Percentiles rank a stretch among this genome's conserved stretches.
phyloP scores from a whole-genome alignment of 2,329 filamentous ascomycete species.

The Verticillium longisporum region DNA sequence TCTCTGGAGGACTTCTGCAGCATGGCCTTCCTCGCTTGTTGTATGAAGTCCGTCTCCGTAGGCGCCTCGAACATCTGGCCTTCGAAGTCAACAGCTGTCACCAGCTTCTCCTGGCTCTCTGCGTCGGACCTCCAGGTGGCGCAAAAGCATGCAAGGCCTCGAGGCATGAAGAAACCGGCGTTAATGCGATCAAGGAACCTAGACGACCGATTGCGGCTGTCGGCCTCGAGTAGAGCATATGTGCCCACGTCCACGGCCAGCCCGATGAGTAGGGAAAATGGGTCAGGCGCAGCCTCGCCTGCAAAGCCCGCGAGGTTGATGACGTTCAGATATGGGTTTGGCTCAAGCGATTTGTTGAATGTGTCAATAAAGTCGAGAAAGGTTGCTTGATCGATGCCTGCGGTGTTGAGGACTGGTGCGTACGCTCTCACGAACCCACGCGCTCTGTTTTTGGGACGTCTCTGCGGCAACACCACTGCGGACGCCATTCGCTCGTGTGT shows the following conservation, averaged over 20 bases:
- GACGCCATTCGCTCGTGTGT: constrained; percentile 20
- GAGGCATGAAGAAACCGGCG: constrained; percentile 47
- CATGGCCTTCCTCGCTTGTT: background rate
- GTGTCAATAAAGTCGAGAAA: constrained; percentile 42
- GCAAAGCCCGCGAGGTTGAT: constrained; percentile 33
- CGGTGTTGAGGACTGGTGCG: constrained; percentile 36
- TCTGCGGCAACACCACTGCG: constrained; percentile 45
- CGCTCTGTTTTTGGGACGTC: constrained; percentile 37
- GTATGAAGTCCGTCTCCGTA: background rate
- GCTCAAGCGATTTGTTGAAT: constrained; percentile 32
- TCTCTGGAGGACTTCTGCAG: background rate
- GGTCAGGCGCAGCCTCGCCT: constrained; percentile 28
- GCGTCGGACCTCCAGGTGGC: constrained; percentile 43
- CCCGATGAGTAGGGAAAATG: constrained; percentile 33
- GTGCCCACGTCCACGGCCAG: constrained; percentile 35
- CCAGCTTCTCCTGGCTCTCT: constrained; percentile 12
- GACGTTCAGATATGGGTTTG: constrained; percentile 26
- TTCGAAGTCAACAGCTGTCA: constrained; percentile 24
- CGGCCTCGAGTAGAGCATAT: constrained; percentile 30
- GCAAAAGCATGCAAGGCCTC: constrained; percentile 42
- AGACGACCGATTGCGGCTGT: constrained; percentile 37
- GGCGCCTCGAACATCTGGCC: background rate
- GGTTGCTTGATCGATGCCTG: constrained; percentile 37
- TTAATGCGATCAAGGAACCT: constrained; percentile 50
- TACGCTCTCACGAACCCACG: constrained; percentile 49